Base-by-base conservation (phyloP, 164 flowering plant genomes). In the Aristolochia fimbriata region DNA sequence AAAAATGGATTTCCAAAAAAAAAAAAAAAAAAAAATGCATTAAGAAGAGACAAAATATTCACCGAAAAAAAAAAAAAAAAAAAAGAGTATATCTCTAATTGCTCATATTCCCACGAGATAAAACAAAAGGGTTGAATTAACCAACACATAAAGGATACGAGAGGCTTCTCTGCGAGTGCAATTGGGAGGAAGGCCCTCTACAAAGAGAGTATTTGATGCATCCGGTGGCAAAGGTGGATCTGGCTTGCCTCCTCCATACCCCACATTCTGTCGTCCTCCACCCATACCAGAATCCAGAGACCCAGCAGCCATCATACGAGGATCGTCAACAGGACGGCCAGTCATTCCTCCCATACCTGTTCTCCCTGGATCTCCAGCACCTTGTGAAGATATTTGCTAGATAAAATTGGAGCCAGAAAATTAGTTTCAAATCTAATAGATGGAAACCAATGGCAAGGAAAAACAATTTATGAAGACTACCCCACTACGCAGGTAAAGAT, bases 141-240 rank as follows among this genome's bases (percentile, higher is more conserved):
- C 4, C 43, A 37, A 37, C 12, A 10, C 10, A 37, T 37, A 46
- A 79, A 89, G 98, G 96, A 91, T 91, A 91, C 93, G 98, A 65
- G 98, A 66, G 11, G 85, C 96, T 76, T 92, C 98, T 19, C 98
- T 77, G 8, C 85, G 76, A 3, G 82, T 73, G 62, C 93, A 87
- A 65, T 85, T 78, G 45, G 84, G 54, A 60, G 98, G 96, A 66
- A 92, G 78, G 22, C 96, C 98, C 77, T 92, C 98, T 53, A 92
- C 91, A 75, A 68, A 92, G 7, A 92, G 71, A 2, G 98, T 92
- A 65, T 75, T 83, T 31, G 82, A 69, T 43, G 96, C 95, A 82
- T 82, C 96, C 46, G 86, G 78, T 53, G 96, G 94, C 52, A 83
- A 88, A 58, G 85, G 65, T 12, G 43, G 51, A 51, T 83, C 87